Evolutionary conservation across 2,329 filamentous ascomycete genomes (phyloP).

Genomic region (Colletotrichum sp.): DNA sequence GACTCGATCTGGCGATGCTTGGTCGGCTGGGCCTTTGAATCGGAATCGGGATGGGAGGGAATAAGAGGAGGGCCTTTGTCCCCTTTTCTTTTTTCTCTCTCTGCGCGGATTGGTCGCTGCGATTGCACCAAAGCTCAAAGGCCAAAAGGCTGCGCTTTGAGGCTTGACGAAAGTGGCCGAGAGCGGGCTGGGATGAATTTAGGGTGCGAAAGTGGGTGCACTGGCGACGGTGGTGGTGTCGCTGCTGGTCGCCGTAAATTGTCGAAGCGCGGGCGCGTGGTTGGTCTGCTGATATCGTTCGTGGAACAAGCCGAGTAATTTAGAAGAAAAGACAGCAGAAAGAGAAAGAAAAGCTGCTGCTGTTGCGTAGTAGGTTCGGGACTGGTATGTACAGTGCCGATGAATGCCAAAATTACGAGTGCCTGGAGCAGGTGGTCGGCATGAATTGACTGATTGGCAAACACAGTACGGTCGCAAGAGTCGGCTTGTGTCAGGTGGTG

Average conservation of each 20-base stretch:
- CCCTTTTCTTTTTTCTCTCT: background rate
- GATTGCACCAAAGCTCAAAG: background rate
- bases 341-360: background rate
- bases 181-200: conserved; percentile 16
- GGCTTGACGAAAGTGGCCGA: conserved; percentile 15
- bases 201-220: background rate
- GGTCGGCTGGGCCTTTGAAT: background rate
- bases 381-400: conserved; percentile 13
- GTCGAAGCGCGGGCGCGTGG: conserved; percentile 3
- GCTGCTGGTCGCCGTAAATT: conserved; percentile 8
- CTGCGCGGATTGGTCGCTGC: background rate
- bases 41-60: background rate
- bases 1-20: background rate
- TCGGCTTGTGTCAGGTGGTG: conserved; percentile 16
- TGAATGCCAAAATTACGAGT: conserved; percentile 9
- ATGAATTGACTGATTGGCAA: conserved; percentile 14
- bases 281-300: conserved; percentile 7
- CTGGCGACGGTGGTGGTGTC: background rate
- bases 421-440: conserved; percentile 1
- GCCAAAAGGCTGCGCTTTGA: conserved; percentile 14
- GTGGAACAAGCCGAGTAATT: conserved; percentile 2
- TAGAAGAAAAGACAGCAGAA: background rate
- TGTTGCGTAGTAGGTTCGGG: background rate
- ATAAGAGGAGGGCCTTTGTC: conserved; percentile 3
- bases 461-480: conserved; percentile 6